Conservation (phyloP, 129 eudicot species). For the Lonicera japonica region DNA sequence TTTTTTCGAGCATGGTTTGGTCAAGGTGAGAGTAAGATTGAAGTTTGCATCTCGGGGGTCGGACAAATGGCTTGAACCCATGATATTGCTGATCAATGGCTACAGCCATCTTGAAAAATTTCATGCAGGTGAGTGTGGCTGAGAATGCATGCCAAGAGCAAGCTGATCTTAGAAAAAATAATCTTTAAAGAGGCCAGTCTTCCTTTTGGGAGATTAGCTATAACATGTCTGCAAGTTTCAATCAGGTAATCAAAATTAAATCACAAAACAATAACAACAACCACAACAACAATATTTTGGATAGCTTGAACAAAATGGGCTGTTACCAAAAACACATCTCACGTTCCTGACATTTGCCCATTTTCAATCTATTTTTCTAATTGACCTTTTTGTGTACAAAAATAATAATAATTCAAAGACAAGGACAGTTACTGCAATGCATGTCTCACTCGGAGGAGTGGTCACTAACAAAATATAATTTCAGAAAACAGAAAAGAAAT, state of each 20-base stretch:
- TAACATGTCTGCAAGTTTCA: slow-evolving; percentile 45
- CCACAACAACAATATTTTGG: not conserved
- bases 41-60: slow-evolving; percentile 81
- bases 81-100: slow-evolving; percentile 71
- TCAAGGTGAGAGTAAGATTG: slow-evolving; percentile 80
- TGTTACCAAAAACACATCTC: not conserved
- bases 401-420: not conserved
- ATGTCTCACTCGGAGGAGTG: too few relatives aligned
- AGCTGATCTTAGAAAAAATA: slow-evolving; percentile 25
- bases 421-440: too few relatives aligned
- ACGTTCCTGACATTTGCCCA: not conserved
- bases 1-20: slow-evolving; percentile 49
- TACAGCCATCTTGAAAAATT: slow-evolving; percentile 75
- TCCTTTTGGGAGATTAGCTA: slow-evolving; percentile 75
- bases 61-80: slow-evolving; percentile 57
- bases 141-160: slow-evolving; percentile 51
- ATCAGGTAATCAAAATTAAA: not conserved
- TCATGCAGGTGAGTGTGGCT: slow-evolving; percentile 38
- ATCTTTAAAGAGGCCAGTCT: slow-evolving; percentile 35
- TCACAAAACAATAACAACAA: not conserved
- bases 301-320: not conserved
- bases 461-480: too few relatives aligned
- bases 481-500: too few relatives aligned
- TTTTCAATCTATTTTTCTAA: not conserved
- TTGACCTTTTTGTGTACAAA: not conserved